phyloP scores from a whole-genome alignment of 306 rosid genomes.

The Astragalus membranaceus region DNA sequence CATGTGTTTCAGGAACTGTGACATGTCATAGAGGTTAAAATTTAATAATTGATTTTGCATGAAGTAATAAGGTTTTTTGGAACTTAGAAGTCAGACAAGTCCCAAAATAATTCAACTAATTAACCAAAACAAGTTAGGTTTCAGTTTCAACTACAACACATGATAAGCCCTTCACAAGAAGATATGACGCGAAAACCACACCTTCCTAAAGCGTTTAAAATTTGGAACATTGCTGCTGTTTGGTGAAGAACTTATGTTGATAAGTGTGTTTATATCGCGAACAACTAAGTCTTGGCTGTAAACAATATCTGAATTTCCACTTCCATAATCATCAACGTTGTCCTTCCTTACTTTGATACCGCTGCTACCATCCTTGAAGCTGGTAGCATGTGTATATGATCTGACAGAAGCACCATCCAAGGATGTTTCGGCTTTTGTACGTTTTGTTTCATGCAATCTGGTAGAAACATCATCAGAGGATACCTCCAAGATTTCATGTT shows the following conservation, averaged over 20 bases:
- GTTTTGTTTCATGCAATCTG: constrained; percentile 17
- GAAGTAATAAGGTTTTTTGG: background rate
- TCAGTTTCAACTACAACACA: constrained; percentile 12
- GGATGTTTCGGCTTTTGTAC: constrained; percentile 22
- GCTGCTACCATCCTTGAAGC: constrained; percentile 24
- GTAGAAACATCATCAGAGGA: constrained; percentile 22
- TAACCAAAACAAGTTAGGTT: constrained; percentile 2
- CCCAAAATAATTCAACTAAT: constrained; percentile 6
- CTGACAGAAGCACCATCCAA: constrained; percentile 22
- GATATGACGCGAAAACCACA: constrained; percentile 21
- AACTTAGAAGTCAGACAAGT: constrained; percentile 4
- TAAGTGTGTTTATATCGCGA: constrained; percentile 30
- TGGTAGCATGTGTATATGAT: constrained; percentile 17
- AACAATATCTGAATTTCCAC: constrained; percentile 35
- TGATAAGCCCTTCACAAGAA: background rate
- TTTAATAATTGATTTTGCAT: background rate
- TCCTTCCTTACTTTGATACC: constrained; percentile 34
- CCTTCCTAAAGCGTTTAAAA: constrained; percentile 86
- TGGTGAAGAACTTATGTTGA: constrained; percentile 22
- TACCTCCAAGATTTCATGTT: constrained; percentile 15
- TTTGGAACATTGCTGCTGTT: constrained; percentile 39
- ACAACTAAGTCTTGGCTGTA: constrained; percentile 60
- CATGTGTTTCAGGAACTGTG: background rate
- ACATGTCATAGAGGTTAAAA: background rate
- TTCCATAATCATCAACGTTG: constrained; percentile 40